Conservation (phyloP, 2,329 filamentous ascomycete species). For the Hyphodiscus sp. region DNA sequence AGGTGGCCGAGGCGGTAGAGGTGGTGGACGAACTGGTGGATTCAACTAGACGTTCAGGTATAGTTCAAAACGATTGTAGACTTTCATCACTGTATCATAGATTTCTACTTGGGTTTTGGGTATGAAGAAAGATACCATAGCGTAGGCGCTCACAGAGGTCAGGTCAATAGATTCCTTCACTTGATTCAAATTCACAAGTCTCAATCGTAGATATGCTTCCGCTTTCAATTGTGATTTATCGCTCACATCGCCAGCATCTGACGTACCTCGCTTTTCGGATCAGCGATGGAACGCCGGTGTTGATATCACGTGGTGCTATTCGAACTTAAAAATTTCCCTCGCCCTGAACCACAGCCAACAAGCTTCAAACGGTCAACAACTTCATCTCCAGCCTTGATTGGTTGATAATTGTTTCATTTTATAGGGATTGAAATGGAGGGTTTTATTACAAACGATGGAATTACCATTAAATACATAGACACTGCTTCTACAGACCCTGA, state of each 20-base stretch:
- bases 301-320: neutral
- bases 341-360: neutral
- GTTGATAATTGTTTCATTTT: neutral
- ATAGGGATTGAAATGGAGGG: conserved; percentile 8
- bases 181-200: neutral
- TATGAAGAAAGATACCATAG: conserved; percentile 11
- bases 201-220: no score
- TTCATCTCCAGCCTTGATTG: neutral
- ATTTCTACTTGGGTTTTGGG: neutral
- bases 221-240: no score
- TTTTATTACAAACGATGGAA: conserved; percentile 20
- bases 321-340: neutral
- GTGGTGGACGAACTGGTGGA: conserved; percentile 11
- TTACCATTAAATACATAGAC: conserved; percentile 21
- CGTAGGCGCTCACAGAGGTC: conserved; percentile 11
- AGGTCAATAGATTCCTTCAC: conserved; percentile 1
- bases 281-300: neutral
- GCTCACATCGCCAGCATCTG: no score
- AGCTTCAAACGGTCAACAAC: neutral
- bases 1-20: conserved; percentile 13
- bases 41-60: conserved; percentile 5
- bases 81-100: conserved; percentile 2
- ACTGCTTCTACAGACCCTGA: conserved; percentile 9
- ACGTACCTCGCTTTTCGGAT: no score
- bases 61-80: neutral